These are phyloP conservation scores for Quercus tomentella DNA, from an alignment of 331 rosid genomes.

Conservation along the genomic window DNA sequence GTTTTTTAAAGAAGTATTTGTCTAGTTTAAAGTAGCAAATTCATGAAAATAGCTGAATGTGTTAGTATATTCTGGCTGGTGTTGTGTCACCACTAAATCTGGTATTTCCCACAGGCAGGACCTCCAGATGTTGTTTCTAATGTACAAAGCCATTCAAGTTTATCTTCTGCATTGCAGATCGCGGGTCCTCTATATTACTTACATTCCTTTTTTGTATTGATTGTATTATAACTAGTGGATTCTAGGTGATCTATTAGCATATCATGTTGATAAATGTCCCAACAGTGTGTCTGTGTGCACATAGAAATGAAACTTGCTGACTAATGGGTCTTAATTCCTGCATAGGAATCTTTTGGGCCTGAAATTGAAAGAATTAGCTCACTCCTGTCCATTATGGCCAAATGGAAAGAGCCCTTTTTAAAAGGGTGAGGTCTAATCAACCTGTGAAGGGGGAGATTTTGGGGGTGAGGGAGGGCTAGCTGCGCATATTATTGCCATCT, in stretches of 20 bases:
- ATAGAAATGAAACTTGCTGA: not conserved
- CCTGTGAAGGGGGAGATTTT: not conserved
- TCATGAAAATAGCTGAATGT: not conserved
- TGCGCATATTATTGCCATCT: not conserved
- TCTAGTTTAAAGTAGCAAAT: not conserved
- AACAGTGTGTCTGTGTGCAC: not conserved
- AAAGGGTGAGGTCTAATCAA: not conserved
- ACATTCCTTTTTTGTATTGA: not conserved
- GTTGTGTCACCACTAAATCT: not conserved
- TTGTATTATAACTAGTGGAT: constrained; percentile 2
- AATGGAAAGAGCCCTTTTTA: not conserved
- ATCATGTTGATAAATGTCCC: not conserved
- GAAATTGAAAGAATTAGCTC: not conserved
- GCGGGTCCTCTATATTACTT: constrained; percentile 42
- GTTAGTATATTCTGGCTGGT: not conserved
- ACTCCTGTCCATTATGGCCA: not conserved
- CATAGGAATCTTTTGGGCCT: not conserved
- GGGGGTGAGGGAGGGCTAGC: not conserved
- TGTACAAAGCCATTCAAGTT: constrained; percentile 41
- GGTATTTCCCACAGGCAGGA: constrained; percentile 34
- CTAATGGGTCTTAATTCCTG: not conserved
- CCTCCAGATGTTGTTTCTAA: constrained; percentile 38
- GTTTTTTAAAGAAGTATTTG: not conserved
- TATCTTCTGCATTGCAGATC: constrained; percentile 37
- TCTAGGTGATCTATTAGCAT: not conserved